These are phyloP conservation scores for Phytophthora hibernalis DNA, from an alignment of 352 stramenopile genomes.

Conservation along the genomic window DNA sequence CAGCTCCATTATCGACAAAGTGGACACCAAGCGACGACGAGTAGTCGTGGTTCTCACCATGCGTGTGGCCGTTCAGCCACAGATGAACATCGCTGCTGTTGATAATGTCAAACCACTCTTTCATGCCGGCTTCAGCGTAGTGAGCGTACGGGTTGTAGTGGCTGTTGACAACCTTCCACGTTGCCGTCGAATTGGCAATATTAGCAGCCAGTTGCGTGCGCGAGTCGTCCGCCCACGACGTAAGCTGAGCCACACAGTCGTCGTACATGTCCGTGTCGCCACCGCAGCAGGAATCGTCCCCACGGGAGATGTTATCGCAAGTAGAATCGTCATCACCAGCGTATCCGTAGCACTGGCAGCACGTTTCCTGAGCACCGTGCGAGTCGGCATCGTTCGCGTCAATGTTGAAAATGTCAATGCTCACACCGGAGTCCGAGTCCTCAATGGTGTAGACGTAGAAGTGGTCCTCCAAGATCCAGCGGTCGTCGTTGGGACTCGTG, in stretches of 20 bases:
- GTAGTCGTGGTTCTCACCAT: conserved; percentile 75
- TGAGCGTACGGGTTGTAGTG: conserved; percentile 69
- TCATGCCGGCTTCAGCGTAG: conserved; percentile 37
- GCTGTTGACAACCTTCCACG: conserved; percentile 75
- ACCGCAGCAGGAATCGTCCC: conserved; percentile 47
- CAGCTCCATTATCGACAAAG: conserved; percentile 79
- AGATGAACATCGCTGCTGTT: conserved; percentile 45
- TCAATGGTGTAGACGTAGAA: conserved; percentile 64
- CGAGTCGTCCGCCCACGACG: conserved; percentile 54
- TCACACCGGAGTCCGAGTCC: conserved; percentile 47
- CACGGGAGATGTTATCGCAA: conserved; percentile 52
- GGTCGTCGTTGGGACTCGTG: conserved; percentile 60
- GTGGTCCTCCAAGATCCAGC: conserved; percentile 60
- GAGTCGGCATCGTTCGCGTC: conserved; percentile 63
- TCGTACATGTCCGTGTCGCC: conserved; percentile 57
- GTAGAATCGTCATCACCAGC: conserved; percentile 45
- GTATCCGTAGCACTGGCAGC: conserved; percentile 70
- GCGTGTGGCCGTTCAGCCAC: conserved; percentile 62
- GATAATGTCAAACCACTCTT: conserved; percentile 58
- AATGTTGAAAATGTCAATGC: conserved; percentile 69
- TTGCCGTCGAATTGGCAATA: conserved; percentile 58
- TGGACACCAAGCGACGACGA: conserved; percentile 61
- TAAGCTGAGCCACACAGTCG: conserved; percentile 47
- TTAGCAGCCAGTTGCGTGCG: conserved; percentile 45
- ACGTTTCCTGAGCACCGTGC: conserved; percentile 55